These are phyloP conservation scores for Bidens hawaiensis DNA, from an alignment of 140 eudicot genomes.

Conservation along the genomic window DNA sequence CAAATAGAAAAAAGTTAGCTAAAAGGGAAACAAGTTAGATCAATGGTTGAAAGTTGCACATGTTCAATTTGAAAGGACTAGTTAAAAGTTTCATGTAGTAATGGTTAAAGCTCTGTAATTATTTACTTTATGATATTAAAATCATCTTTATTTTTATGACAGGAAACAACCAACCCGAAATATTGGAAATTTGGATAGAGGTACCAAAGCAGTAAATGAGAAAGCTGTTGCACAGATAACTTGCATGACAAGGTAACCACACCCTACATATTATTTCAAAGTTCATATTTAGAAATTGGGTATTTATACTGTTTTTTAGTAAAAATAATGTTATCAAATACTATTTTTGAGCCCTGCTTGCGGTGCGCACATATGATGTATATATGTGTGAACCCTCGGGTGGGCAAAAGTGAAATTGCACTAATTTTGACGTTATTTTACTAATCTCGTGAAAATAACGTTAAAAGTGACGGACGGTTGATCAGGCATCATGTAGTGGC, in stretches of 20 bases:
- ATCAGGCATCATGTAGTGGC: no score
- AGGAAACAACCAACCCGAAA: slow-evolving; percentile 54
- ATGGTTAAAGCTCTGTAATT: not conserved
- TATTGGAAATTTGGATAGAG: slow-evolving; percentile 28
- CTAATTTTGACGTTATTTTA: no score
- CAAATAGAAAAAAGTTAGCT: not conserved
- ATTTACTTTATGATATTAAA: not conserved
- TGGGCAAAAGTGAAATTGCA: no score
- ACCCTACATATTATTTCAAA: not conserved
- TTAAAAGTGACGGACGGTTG: no score
- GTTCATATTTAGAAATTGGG: not conserved
- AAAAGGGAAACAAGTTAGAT: not conserved
- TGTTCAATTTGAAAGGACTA: not conserved
- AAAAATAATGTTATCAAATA: not conserved
- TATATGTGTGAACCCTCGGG: no score
- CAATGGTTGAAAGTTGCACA: not conserved
- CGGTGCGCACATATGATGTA: no score
- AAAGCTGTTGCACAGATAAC: slow-evolving; percentile 55
- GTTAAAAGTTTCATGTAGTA: not conserved
- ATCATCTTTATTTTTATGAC: slow-evolving; percentile 21
- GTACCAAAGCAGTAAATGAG: slow-evolving; percentile 35
- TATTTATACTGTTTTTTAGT: not conserved
- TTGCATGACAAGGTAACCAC: slow-evolving; percentile 53
- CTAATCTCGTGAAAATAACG: no score
- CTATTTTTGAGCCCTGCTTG: no score